phyloP scores from a whole-genome alignment of 768 basidiomycete genomes.

The Pleurotus salmoneostramineus region DNA sequence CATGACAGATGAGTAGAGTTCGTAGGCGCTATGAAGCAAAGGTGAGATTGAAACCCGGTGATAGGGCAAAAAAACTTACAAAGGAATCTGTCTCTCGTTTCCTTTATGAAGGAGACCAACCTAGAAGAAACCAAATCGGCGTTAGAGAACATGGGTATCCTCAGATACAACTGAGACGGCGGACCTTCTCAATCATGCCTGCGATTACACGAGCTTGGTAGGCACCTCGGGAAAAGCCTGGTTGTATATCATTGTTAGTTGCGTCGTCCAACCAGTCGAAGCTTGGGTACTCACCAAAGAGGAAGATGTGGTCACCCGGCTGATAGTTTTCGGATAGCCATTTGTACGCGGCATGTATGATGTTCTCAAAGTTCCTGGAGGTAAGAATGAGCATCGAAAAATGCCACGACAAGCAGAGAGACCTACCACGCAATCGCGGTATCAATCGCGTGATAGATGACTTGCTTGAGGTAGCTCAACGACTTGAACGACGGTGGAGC shows the following conservation, averaged over 20 bases:
- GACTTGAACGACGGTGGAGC: background rate
- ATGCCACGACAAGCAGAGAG: too few relatives aligned
- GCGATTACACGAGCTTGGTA: conserved; percentile 40
- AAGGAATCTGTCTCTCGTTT: background rate
- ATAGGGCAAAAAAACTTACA: background rate
- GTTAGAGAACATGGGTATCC: background rate
- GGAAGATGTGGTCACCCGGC: conserved; percentile 31
- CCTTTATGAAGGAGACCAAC: conserved; percentile 8
- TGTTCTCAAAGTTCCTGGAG: conserved; percentile 28
- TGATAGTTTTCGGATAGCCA: conserved; percentile 37
- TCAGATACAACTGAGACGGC: background rate
- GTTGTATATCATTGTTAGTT: background rate
- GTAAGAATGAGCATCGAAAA: background rate
- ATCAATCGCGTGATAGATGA: background rate
- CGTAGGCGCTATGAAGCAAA: background rate
- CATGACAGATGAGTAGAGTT: background rate
- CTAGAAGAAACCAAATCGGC: conserved; percentile 7
- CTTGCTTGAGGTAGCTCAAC: background rate
- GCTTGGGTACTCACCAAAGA: conserved; percentile 26
- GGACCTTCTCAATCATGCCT: conserved; percentile 38
- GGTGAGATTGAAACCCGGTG: background rate
- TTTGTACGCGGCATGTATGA: conserved; percentile 29
- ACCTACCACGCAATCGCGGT: conserved; percentile 13
- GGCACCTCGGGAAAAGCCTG: conserved; percentile 46
- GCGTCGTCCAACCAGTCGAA: background rate